phyloP scores from a whole-genome alignment of 306 rosid genomes.

The Acacia acuminata region DNA sequence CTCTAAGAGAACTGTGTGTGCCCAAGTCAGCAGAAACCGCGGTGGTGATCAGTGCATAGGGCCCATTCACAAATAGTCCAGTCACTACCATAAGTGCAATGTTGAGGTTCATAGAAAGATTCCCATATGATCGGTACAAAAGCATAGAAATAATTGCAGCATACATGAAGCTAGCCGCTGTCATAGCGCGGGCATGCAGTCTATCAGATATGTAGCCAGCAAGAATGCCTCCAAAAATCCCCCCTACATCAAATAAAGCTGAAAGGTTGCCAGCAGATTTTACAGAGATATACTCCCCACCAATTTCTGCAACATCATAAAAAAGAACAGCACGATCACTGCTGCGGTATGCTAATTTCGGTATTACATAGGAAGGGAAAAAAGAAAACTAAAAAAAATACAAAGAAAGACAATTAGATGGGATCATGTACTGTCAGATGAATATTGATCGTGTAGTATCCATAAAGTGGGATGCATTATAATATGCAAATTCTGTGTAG shows the following conservation, averaged over 20 bases:
- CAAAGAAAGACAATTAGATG: background rate
- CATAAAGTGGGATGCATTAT: background rate
- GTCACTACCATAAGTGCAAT: constrained; percentile 70
- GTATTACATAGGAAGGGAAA: constrained; percentile 1
- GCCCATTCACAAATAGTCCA: constrained; percentile 82
- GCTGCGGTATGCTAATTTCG: background rate
- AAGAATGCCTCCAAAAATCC: constrained; percentile 80
- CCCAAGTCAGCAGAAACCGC: constrained; percentile 94
- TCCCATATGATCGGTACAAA: constrained; percentile 60
- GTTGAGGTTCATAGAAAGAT: constrained; percentile 54
- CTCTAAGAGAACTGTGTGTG: constrained; percentile 70
- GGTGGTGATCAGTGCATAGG: constrained; percentile 86
- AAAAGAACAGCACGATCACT: background rate
- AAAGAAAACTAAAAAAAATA: background rate
- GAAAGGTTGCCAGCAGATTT: constrained; percentile 88
- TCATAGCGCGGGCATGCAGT: constrained; percentile 76
- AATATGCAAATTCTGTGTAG: background rate
- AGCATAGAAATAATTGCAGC: constrained; percentile 73
- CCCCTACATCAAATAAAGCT: constrained; percentile 80
- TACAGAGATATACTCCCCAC: constrained; percentile 68
- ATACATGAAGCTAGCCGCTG: constrained; percentile 82
- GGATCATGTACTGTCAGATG: background rate
- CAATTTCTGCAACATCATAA: constrained; percentile 61
- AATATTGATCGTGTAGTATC: background rate
- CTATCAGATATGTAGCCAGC: constrained; percentile 83